Evolutionary conservation across 805 yeast genomes (phyloP).

Genomic region (Torulaspora indica): DNA sequence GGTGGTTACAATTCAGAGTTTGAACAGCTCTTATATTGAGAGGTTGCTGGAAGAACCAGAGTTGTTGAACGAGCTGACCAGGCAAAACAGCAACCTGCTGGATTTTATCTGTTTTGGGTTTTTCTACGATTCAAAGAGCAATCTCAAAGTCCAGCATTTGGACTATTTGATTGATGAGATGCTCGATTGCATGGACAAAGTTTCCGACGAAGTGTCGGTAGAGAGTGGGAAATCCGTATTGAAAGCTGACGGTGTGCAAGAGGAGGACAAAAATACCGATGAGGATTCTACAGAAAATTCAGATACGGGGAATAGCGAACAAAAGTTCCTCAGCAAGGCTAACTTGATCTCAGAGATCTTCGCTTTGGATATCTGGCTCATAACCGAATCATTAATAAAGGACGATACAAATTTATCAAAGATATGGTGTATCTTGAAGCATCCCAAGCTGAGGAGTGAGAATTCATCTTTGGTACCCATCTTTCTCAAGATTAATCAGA

Average conservation of each 20-base stretch:
- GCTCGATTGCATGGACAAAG: constrained; percentile 25
- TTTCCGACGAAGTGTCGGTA: constrained; percentile 10
- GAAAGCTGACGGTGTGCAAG: not conserved
- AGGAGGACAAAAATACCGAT: constrained; percentile 3
- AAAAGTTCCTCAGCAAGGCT: constrained; percentile 23
- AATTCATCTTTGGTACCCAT: constrained; percentile 73
- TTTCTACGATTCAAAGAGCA: constrained; percentile 26
- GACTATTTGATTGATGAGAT: constrained; percentile 33
- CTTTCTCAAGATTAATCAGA: constrained; percentile 85
- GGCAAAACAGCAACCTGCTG: constrained; percentile 39
- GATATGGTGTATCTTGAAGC: constrained; percentile 75
- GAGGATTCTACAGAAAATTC: constrained; percentile 21
- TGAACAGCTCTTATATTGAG: constrained; percentile 36
- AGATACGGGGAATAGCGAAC: constrained; percentile 6
- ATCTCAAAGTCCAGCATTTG: constrained; percentile 24
- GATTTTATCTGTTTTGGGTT: constrained; percentile 50
- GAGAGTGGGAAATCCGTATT: not conserved
- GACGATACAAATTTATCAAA: constrained; percentile 55
- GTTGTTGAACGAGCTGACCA: constrained; percentile 38
- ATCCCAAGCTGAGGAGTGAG: constrained; percentile 48
- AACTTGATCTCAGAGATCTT: constrained; percentile 64
- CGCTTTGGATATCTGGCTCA: constrained; percentile 85
- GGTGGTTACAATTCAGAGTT: constrained; percentile 12
- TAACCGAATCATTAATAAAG: constrained; percentile 84
- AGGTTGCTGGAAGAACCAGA: constrained; percentile 39